phyloP scores from a whole-genome alignment of 768 basidiomycete genomes.

The Phaeolepiota aurea region DNA sequence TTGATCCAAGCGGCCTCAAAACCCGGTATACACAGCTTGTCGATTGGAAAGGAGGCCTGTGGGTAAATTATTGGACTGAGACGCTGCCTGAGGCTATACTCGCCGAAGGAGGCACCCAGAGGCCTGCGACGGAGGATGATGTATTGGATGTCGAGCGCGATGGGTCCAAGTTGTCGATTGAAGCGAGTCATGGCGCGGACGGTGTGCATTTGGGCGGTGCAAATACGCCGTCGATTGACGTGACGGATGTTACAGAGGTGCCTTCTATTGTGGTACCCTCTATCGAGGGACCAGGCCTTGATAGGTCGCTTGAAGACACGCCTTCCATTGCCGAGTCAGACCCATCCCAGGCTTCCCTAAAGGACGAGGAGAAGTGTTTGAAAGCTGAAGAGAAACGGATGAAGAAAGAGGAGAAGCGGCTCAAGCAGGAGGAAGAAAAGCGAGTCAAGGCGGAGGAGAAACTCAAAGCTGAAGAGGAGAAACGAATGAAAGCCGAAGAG shows the following conservation, averaged over 20 bases:
- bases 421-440: not conserved
- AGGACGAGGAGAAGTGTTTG: not conserved
- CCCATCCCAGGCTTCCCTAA: not conserved
- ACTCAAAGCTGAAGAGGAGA: slow-evolving; percentile 2
- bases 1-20: slow-evolving; percentile 42
- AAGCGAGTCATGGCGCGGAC: too few relatives aligned
- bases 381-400: slow-evolving; percentile 6
- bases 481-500: not conserved
- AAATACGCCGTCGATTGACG: too few relatives aligned
- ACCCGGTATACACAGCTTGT: slow-evolving; percentile 40
- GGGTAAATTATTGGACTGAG: slow-evolving; percentile 58
- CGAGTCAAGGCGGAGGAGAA: not conserved
- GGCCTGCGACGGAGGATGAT: too few relatives aligned
- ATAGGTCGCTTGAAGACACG: too few relatives aligned
- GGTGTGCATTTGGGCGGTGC: too few relatives aligned
- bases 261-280: too few relatives aligned
- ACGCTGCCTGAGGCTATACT: slow-evolving; percentile 22
- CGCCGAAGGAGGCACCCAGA: too few relatives aligned
- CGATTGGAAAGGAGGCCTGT: slow-evolving; percentile 40
- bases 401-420: slow-evolving; percentile 6
- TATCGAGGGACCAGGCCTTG: too few relatives aligned
- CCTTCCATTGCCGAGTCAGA: not conserved
- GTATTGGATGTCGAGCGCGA: too few relatives aligned
- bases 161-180: too few relatives aligned
- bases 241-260: too few relatives aligned